These are phyloP conservation scores for Beauveria bassiana DNA, from an alignment of 2,329 filamentous ascomycete species.

Conservation along the genomic window DNA sequence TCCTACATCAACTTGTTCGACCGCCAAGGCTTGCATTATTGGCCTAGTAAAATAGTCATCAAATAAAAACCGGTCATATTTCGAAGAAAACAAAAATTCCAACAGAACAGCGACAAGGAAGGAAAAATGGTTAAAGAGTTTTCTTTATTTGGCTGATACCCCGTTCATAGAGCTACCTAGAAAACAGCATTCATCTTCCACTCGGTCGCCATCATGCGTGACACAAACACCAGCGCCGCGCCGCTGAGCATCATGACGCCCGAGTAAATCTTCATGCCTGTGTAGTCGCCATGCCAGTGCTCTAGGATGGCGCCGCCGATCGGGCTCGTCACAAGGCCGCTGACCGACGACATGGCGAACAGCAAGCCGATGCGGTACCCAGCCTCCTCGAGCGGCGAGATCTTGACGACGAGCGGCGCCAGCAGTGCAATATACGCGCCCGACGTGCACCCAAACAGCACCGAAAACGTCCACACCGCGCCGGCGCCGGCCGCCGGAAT, in stretches of 20 bases:
- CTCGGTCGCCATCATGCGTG: slow-evolving; percentile 16
- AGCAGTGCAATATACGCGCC: slow-evolving; percentile 34
- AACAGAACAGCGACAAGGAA: not conserved
- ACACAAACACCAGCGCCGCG: slow-evolving; percentile 15
- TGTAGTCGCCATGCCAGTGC: slow-evolving; percentile 15
- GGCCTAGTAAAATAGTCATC: not conserved
- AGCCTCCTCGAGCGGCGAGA: slow-evolving; percentile 43
- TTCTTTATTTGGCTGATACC: slow-evolving; percentile 12
- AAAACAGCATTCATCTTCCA: slow-evolving; percentile 17
- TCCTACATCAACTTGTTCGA: not conserved
- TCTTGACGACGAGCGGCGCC: slow-evolving; percentile 36
- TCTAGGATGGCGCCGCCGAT: slow-evolving; percentile 37
- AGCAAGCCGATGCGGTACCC: slow-evolving; percentile 36
- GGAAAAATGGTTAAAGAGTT: not conserved
- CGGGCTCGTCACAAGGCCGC: slow-evolving; percentile 43
- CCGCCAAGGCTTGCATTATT: not conserved
- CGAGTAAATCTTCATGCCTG: slow-evolving; percentile 22
- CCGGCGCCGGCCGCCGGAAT: slow-evolving; percentile 24
- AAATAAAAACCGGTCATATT: not conserved
- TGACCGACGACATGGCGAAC: slow-evolving; percentile 45
- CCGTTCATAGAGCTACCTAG: slow-evolving; percentile 10
- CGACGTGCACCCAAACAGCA: slow-evolving; percentile 35
- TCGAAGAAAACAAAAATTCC: not conserved
- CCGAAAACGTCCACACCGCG: slow-evolving; percentile 30
- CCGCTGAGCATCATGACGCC: slow-evolving; percentile 20